Evolutionary conservation across 805 yeast species (phyloP).

Genomic region (Blastobotrys mokoenaii): DNA sequence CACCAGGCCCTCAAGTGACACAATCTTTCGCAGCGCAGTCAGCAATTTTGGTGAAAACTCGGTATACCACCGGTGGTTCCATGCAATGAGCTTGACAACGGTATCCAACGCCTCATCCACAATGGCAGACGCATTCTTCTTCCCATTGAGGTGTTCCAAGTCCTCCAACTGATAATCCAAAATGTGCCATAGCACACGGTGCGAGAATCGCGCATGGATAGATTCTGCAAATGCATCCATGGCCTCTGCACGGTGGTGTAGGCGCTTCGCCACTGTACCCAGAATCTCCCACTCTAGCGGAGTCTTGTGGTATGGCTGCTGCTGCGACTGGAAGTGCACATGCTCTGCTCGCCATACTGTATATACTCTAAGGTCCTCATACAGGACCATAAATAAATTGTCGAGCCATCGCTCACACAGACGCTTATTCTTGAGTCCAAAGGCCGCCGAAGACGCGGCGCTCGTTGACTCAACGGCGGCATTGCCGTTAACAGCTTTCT

Average conservation of each 20-base stretch:
- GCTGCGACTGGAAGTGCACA: conserved; percentile 82
- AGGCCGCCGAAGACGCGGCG: background rate
- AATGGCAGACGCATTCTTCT: conserved; percentile 19
- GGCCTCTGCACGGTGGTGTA: conserved; percentile 84
- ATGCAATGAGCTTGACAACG: conserved; percentile 74
- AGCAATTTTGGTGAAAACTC: conserved; percentile 72
- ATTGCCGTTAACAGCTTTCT: background rate
- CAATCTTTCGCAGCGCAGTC: conserved; percentile 49
- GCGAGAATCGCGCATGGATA: conserved; percentile 65
- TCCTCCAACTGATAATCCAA: conserved; percentile 44
- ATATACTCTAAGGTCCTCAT: conserved; percentile 60
- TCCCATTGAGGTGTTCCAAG: conserved; percentile 27
- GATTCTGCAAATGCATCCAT: conserved; percentile 74
- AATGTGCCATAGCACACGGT: conserved; percentile 67
- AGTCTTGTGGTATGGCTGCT: conserved; percentile 64
- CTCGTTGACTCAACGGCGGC: background rate
- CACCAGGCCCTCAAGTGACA: conserved; percentile 68
- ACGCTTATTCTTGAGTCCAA: conserved; percentile 36
- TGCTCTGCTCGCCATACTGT: conserved; percentile 92
- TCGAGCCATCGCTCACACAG: conserved; percentile 77
- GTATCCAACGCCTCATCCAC: conserved; percentile 39
- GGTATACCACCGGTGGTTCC: conserved; percentile 97
- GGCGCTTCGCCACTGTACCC: conserved; percentile 76
- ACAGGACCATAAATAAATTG: conserved; percentile 58
- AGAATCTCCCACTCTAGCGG: conserved; percentile 89